Evolutionary conservation across 306 rosid species (phyloP), one percentile per base, ranked within the genome.

Genomic region (Boehmeria nivea): DNA sequence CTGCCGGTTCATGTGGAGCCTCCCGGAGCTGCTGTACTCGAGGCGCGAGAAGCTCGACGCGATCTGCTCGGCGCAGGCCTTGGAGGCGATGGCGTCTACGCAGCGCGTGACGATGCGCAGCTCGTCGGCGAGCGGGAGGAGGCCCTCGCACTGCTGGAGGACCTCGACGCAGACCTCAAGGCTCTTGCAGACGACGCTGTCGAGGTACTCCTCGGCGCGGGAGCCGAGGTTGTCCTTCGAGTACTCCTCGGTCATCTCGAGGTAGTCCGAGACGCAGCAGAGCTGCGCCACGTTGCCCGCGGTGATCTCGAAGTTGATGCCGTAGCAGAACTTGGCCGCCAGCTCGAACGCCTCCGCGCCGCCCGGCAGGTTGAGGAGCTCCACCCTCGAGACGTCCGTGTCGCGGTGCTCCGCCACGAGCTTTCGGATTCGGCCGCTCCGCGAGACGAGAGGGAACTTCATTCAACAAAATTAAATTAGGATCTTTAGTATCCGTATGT

Each of bases 1-100:
- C 51, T 88, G 95, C 70, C 77, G 76, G 75, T 88, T 88, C 99
- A 93, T 93, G 55, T 93, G 95, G 34, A 93, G 70, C 71, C 96
- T 81, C 43, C 99, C 99, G 21, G 99, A 93, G 70, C 88, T 85
- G 88, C 99, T 93, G 48, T 93, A 93, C 83, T 93, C 99, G 37
- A 93, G 79, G 39, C 99, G 65, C 11, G 99, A 93, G 74, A 93
- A 93, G 67, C 99, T 93, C 1, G 96, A 93, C 64, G 99, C 96
- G 58, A 93, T 93, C 70, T 93, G 99, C 69, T 93, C 99, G 9
- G 88, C 89, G 43, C 99, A 93, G 34, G 99, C 82, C 69, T 88
- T 93, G 7, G 99, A 85, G 20, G 99, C 99, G 49, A 93, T 85
- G 11, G 96, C 94, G 51, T 93, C 96, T 0, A 93, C 83, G 81